Conservation (phyloP, 164 flowering plant genomes). For the Nymphaea thermarum region DNA sequence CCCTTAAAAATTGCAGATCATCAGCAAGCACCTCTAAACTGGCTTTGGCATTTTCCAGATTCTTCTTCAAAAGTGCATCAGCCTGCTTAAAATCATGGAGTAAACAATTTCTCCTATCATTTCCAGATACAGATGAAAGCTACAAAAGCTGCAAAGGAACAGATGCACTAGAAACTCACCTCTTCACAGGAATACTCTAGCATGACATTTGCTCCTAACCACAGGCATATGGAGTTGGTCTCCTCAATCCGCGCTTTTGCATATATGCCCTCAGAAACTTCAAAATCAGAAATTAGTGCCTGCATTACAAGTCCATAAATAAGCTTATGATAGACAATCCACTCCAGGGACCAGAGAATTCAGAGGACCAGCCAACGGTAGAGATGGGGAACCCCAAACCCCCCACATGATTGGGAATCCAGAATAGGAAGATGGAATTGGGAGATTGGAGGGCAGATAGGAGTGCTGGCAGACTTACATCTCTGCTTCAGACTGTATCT, state of each 20-base stretch:
- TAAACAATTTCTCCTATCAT: not conserved
- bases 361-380: too few relatives aligned
- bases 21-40: constrained; percentile 75
- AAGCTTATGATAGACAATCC: too few relatives aligned
- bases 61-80: constrained; percentile 48
- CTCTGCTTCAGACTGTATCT: too few relatives aligned
- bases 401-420: too few relatives aligned
- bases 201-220: constrained; percentile 99
- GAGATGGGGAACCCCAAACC: too few relatives aligned
- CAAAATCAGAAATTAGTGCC: constrained; percentile 79
- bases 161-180: constrained; percentile 5
- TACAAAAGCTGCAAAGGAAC: not conserved
- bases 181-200: constrained; percentile 49
- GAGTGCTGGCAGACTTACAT: too few relatives aligned
- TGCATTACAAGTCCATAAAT: constrained; percentile 11
- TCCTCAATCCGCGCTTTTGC: constrained; percentile 74
- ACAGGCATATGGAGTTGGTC: constrained; percentile 69
- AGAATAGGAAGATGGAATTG: too few relatives aligned
- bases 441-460: too few relatives aligned
- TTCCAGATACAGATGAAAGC: not conserved
- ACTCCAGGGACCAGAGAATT: too few relatives aligned
- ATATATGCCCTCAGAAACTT: constrained; percentile 94
- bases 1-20: constrained; percentile 75
- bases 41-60: constrained; percentile 85
- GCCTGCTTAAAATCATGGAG: constrained; percentile 40